Conservation (phyloP, 164 flowering plant genomes). For the Vitis amurensis region DNA sequence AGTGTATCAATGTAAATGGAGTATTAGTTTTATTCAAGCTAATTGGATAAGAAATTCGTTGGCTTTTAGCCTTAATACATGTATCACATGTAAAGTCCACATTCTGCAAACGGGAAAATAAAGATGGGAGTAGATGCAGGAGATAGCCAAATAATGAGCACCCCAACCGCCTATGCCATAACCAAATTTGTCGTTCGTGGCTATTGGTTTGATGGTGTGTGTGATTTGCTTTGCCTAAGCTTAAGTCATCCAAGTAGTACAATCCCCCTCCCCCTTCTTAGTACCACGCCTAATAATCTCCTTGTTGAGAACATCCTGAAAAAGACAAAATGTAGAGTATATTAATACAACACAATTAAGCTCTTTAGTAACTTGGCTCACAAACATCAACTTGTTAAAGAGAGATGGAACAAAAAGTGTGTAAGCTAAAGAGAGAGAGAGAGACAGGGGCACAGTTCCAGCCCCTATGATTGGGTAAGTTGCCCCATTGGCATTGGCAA, state of each 20-base stretch:
- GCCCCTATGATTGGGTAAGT: constrained; percentile 5
- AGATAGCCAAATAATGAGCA: constrained; percentile 8
- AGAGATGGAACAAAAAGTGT: constrained; percentile 5
- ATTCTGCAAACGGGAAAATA: constrained; percentile 7
- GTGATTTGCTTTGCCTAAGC: constrained; percentile 2
- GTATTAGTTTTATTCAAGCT: constrained; percentile 7
- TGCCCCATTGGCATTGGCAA: constrained; percentile 6
- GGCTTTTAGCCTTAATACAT: constrained; percentile 13
- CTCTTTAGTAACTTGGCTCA: too few species aligned
- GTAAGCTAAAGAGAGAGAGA: constrained; percentile 2
- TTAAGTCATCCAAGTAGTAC: too few species aligned
- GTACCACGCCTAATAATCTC: too few species aligned
- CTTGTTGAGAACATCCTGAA: too few species aligned
- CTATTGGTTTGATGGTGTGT: constrained; percentile 3
- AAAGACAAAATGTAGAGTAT: too few species aligned
- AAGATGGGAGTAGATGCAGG: constrained; percentile 2
- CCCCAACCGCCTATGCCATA: constrained; percentile 1
- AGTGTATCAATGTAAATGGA: constrained; percentile 5
- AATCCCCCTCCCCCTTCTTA: too few species aligned
- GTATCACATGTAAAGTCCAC: constrained; percentile 6
- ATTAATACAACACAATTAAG: too few species aligned
- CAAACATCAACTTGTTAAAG: too few species aligned
- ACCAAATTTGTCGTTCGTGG: constrained; percentile 3
- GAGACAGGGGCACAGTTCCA: constrained; percentile 3
- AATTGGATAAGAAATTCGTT: constrained; percentile 1